Base-by-base conservation (phyloP, 768 basidiomycete genomes). In the Hypholoma sublateritium region DNA sequence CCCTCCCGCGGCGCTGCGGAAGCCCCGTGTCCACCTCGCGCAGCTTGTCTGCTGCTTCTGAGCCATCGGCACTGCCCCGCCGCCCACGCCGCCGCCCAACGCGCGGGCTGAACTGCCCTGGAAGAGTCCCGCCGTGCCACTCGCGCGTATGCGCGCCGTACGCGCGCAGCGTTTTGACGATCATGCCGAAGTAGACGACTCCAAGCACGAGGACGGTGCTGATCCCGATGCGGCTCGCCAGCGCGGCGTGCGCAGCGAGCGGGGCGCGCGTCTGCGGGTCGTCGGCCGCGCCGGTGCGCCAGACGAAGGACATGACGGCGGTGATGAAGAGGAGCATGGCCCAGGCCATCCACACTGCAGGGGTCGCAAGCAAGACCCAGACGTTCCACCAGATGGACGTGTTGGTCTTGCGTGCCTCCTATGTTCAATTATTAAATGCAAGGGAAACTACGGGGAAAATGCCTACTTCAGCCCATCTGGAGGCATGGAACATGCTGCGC, bases 301-400 rank as follows among this genome's bases (percentile, higher is more conserved):
- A 91, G 50, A 89, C 83, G 58, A 81, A 91, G 6, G 84, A 78
- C 32, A 88, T 74, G 61, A 91, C 86, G 12, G 85, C 74, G 3
- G 77, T 64, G 58, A 86, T 68, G 68, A 89, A 89, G 51, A 83
- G 74, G 4, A 88, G 73, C 79, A 91, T 85, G 0, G 89, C 84
- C 84, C 87, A 91, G 7, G 87, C 80, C 55, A 89, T 80, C 84
- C 87, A 90, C 9, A 89, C 70, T 0, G 80, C 82, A 0, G 89
- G 89, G 74, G 86, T 73, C 5, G 72, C 72, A 2, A 73, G 58
- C 1, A 73, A 53, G 5, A 74, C 72, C 71, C 72, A 75, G 9
- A 71, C 71, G 28, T 73, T 75, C 74, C 74, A 73, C 60, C 65
- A 70, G 6, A 73, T 70, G 12, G 64, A 61, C 0, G 70, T 74